Evolutionary conservation across 2,329 filamentous ascomycete species (phyloP), one percentile per base, ranked within the genome.

Genomic region (Chrysosporium queenslandicum): DNA sequence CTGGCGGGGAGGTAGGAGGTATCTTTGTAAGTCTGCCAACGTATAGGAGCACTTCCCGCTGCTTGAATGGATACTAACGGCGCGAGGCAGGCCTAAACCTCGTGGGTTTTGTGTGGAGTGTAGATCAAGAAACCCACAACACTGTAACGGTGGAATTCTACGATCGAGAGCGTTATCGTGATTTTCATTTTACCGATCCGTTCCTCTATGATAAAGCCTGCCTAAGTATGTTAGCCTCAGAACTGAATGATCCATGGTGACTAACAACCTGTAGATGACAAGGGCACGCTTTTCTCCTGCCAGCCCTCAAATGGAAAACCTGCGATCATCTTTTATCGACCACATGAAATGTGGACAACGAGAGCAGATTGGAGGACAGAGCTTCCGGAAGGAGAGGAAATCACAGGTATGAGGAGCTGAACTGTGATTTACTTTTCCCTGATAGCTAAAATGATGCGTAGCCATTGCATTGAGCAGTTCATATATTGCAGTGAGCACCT

Each of bases 131-230:
- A 63, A 86, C 85, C 0, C 85, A 91, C 61, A 82, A 97, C 65
- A 98, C 92, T 1, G 84, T 98, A 9, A 96, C 90, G 0, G 90
- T 97, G 1, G 92, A 97, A 63, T 98, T 98, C 66, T 96, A 97
- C 66, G 94, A 98, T 67, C 85, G 89, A 54, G 89, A 94, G 60
- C 83, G 86, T 54, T 86, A 95, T 66, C 80, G 91, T 45, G 89
- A 97, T 66, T 96, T 96, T 62, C 92, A 97, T 71, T 97, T 98
- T 66, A 97, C 90, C 11, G 92, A 98, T 65, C 91, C 89, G 0
- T 96, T 89, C 65, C 77, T 89, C 3, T 97, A 97, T 69, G 92
- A 98, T 71, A 96, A 95, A 68, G 91, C 92, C 18, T 97, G 91
- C 63, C 75, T 98, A 5, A 87, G 73, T 73, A 53, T 83, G 69